phyloP scores from a whole-genome alignment of 75 land plant genomes.

The Selaginella tamariscina region DNA sequence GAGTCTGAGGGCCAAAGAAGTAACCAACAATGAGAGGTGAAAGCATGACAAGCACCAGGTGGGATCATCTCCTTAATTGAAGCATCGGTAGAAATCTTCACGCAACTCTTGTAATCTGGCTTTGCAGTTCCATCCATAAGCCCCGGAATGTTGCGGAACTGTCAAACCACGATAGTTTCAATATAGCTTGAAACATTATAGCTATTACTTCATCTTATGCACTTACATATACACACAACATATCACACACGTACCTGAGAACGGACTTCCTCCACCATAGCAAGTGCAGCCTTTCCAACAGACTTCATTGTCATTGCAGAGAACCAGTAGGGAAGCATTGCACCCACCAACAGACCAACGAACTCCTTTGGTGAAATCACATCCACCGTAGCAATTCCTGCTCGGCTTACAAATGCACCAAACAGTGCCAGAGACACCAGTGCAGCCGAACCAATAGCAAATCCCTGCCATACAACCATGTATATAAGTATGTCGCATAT shows the following conservation, averaged over 20 bases:
- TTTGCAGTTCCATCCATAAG: slow-evolving; percentile 47
- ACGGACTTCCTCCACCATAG: slow-evolving; percentile 75
- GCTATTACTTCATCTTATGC: no score
- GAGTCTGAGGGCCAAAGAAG: slow-evolving; percentile 58
- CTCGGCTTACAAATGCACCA: slow-evolving; percentile 70
- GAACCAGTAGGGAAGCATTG: slow-evolving; percentile 80
- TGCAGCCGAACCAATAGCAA: slow-evolving; percentile 72
- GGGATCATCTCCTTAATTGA: slow-evolving; percentile 57
- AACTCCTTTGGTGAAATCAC: slow-evolving; percentile 59
- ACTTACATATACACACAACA: no score
- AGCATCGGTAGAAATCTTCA: slow-evolving; percentile 63
- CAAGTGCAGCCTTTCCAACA: slow-evolving; percentile 65
- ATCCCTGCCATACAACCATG: no score
- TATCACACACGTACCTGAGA: no score
- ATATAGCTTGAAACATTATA: no score
- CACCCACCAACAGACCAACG: slow-evolving; percentile 55
- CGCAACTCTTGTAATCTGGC: slow-evolving; percentile 62
- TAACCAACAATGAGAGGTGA: slow-evolving; percentile 59
- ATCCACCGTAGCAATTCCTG: slow-evolving; percentile 42
- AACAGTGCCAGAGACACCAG: slow-evolving; percentile 65
- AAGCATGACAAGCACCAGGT: slow-evolving; percentile 64
- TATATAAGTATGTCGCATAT: no score
- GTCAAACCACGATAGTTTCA: no score
- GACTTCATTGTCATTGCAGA: slow-evolving; percentile 84
- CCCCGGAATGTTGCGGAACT: slow-evolving; percentile 51